Conservation (phyloP, 495 filamentous ascomycete genomes). For the Evansstolkia leycettana region DNA sequence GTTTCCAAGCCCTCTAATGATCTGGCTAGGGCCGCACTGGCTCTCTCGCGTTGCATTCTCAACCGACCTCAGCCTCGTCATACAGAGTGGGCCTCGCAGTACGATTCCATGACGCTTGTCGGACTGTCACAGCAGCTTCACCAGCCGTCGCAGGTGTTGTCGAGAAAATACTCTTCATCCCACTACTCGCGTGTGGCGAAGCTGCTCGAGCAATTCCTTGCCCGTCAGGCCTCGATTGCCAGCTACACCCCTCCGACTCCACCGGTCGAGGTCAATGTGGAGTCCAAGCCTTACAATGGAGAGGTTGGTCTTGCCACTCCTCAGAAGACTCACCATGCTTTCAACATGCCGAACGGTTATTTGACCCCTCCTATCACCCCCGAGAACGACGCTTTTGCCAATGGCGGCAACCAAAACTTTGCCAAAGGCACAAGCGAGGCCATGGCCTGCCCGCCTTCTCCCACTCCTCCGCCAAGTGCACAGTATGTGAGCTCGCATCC, state of each 20-base stretch:
- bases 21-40: slow-evolving; percentile 77
- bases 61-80: slow-evolving; percentile 61
- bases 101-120: slow-evolving; percentile 68
- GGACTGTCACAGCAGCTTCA: slow-evolving; percentile 77
- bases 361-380: slow-evolving; percentile 94
- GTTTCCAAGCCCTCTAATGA: slow-evolving; percentile 81
- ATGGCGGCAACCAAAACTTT: slow-evolving; percentile 16
- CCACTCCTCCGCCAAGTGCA: slow-evolving; percentile 25
- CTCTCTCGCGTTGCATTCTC: slow-evolving; percentile 77
- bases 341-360: slow-evolving; percentile 64
- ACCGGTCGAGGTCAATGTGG: slow-evolving; percentile 46
- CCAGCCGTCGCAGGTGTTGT: slow-evolving; percentile 72
- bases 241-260: slow-evolving; percentile 59
- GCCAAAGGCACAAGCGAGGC: slow-evolving; percentile 13
- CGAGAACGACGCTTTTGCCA: slow-evolving; percentile 53
- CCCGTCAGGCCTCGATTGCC: slow-evolving; percentile 65
- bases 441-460: slow-evolving; percentile 26
- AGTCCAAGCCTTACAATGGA: slow-evolving; percentile 39
- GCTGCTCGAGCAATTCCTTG: slow-evolving; percentile 76
- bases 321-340: slow-evolving; percentile 59
- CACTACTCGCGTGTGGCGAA: slow-evolving; percentile 72
- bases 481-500: slow-evolving; percentile 26
- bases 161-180: slow-evolving; percentile 75
- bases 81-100: slow-evolving; percentile 68
- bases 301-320: slow-evolving; percentile 62